These are phyloP conservation scores for Tylopilus plumbeoviolaceoides DNA, from an alignment of 768 basidiomycete genomes.

Conservation along the genomic window DNA sequence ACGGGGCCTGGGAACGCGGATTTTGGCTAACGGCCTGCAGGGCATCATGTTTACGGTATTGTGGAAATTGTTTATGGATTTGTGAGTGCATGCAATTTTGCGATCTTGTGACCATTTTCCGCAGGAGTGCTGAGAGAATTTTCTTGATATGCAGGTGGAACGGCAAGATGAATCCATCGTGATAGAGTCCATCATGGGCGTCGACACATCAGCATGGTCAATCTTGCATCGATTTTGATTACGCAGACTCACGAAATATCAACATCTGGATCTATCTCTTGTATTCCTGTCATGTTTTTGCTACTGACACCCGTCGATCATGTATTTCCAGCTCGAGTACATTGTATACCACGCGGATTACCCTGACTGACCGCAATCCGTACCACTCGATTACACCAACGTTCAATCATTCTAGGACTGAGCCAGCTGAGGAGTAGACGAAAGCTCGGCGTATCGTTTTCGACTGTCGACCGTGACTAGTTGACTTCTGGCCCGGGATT, in stretches of 20 bases:
- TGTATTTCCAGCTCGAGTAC: not conserved
- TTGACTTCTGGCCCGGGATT: no score
- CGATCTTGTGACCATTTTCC: not conserved
- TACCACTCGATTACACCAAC: no score
- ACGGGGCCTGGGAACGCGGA: constrained; percentile 84
- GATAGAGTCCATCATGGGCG: not conserved
- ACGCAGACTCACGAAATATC: not conserved
- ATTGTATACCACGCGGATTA: no score
- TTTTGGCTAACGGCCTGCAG: constrained; percentile 88
- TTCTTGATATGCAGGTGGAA: constrained; percentile 29
- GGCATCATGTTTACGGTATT: constrained; percentile 87
- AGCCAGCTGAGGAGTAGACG: no score
- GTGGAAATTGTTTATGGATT: constrained; percentile 87
- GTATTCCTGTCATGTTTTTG: not conserved
- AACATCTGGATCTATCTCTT: not conserved
- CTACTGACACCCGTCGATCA: not conserved
- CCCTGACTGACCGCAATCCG: no score
- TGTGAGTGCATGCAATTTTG: constrained; percentile 49
- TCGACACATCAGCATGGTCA: not conserved
- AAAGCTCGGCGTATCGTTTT: no score
- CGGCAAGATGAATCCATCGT: constrained; percentile 22
- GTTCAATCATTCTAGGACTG: no score
- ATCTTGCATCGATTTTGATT: not conserved
- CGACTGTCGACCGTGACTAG: no score
- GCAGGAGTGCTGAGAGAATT: not conserved